Evolutionary conservation across 148 eudicot species (phyloP), one percentile per base, ranked within the genome.

Genomic region (Pharnaceum exiguum): DNA sequence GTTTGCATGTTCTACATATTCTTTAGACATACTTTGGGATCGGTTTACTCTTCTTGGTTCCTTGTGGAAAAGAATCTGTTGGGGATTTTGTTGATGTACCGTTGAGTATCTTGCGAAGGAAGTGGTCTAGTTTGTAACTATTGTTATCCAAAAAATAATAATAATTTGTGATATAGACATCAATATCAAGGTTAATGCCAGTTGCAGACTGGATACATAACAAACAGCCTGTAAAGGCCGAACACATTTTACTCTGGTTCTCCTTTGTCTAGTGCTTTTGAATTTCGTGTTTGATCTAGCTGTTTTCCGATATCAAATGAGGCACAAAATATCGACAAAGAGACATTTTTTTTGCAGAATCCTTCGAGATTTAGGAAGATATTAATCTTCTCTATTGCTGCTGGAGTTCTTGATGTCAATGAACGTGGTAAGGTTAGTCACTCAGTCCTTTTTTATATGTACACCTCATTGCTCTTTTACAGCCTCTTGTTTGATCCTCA

Each of bases 341-440:
- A 19, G 16, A 27, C 68, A 22, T 33, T 46, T 63, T 33, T 46
- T 63, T 69, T 68, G 59, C 87, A 91, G 97, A 81, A 80, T 49
- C 74, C 85, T 44, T 58, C 77, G 10, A 59, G 75, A 49, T 91
- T 91, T 57, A 73, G 62, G 68, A 79, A 67, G 76, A 66, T 87
- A 64, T 13, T 80, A 75, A 75, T 69, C 48, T 70, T 91, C 67
- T 78, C 85, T 12, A 55, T 78, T 49, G 60, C 70, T 36, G 63
- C 79, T 49, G 84, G 85, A 67, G 76, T 46, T 56, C 44, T 67
- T 65, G 58, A 68, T 55, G 66, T 67, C 38, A 73, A 73, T 76
- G 75, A 78, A 71, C 43, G 25, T 55, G 78, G 77, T 47, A 77
- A 82, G 97, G 97, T 91, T 55, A 68, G 79, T 66, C 48, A 24